Conservation (phyloP, 768 basidiomycete species). For the Gautieria morchelliformis region DNA sequence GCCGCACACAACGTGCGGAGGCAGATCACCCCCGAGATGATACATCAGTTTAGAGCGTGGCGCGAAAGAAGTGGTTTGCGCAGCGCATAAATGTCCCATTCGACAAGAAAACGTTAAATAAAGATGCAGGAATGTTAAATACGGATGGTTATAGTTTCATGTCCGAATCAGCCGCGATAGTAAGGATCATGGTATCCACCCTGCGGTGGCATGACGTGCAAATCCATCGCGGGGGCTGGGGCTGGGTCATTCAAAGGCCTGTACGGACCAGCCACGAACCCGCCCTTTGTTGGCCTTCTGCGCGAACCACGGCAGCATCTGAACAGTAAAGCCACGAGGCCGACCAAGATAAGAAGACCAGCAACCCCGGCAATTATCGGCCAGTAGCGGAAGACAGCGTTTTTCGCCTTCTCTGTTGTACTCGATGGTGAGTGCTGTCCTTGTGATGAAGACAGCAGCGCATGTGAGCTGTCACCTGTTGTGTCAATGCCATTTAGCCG, state of each 20-base stretch:
- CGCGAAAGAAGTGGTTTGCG: slow-evolving; percentile 19
- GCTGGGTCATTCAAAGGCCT: slow-evolving; percentile 6
- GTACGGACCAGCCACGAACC: not conserved
- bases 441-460: slow-evolving; percentile 47
- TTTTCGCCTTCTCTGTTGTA: not conserved
- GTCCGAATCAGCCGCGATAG: not conserved
- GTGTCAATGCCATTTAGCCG: slow-evolving; percentile 54
- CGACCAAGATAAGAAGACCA: not conserved
- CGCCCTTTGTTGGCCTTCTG: not conserved
- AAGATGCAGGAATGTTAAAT: no score
- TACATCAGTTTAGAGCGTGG: slow-evolving; percentile 70
- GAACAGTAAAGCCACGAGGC: not conserved
- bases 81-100: not conserved
- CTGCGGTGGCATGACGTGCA: slow-evolving; percentile 6
- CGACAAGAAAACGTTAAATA: no score
- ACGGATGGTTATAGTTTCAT: no score
- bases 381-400: not conserved
- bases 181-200: not conserved
- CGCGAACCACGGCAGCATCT: not conserved
- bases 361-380: not conserved
- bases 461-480: slow-evolving; percentile 41
- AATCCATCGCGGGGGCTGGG: not conserved
- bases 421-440: slow-evolving; percentile 5
- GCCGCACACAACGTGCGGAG: slow-evolving; percentile 64
- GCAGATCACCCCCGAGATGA: slow-evolving; percentile 77